A percentile compares a stretch with the other conserved stretches of the same genome.
phyloP scores from a whole-genome alignment of 805 yeast species.

The Yarrowia sp. region DNA sequence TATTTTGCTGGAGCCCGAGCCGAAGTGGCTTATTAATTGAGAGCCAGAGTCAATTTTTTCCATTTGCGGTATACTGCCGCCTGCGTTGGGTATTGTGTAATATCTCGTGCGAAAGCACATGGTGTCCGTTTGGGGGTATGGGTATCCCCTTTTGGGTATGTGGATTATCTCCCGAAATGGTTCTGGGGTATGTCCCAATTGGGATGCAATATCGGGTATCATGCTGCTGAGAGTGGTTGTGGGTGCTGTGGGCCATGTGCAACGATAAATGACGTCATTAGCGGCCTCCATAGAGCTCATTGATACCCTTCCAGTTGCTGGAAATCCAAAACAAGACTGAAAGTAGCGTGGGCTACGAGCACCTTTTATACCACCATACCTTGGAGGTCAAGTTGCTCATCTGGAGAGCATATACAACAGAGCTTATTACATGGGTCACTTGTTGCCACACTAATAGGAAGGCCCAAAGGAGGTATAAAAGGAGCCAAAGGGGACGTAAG shows the following conservation, averaged over 20 bases:
- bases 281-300: too few relatives aligned
- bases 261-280: too few relatives aligned
- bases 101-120: constrained; percentile 26
- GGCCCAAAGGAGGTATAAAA: background rate
- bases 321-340: background rate
- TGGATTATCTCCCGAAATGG: background rate
- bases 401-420: constrained; percentile 11
- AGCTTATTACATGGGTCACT: background rate
- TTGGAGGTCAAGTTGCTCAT: constrained; percentile 40
- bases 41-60: constrained; percentile 30
- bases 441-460: constrained; percentile 1
- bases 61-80: constrained; percentile 5
- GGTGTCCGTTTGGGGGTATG: constrained; percentile 1
- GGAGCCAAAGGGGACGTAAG: too few relatives aligned
- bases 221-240: background rate
- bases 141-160: background rate
- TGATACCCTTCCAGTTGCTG: too few relatives aligned
- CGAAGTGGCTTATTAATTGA: constrained; percentile 27
- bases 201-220: constrained; percentile 8
- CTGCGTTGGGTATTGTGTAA: constrained; percentile 19
- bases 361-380: constrained; percentile 35
- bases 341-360: constrained; percentile 13
- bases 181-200: constrained; percentile 5
- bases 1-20: constrained; percentile 30
- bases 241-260: too few relatives aligned